These are phyloP conservation scores for Cynanchum wilfordii DNA, from an alignment of 257 asterid genomes.

Conservation along the genomic window DNA sequence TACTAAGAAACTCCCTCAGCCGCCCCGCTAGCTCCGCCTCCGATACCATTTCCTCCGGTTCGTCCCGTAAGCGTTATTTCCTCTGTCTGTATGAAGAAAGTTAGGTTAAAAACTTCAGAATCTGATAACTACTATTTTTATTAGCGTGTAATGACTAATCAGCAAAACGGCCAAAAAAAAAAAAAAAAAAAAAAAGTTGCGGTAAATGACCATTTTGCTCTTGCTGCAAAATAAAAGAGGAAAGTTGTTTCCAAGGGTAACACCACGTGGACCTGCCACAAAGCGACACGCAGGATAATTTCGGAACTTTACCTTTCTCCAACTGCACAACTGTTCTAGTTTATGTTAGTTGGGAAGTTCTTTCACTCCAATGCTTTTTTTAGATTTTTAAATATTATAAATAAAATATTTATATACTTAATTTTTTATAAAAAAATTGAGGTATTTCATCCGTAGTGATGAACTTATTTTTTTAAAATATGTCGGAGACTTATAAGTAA, in stretches of 20 bases:
- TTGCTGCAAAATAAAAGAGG: background rate
- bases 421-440: too few relatives aligned
- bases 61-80: background rate
- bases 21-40: constrained; percentile 70
- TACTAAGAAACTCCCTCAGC: constrained; percentile 61
- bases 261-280: background rate
- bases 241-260: background rate
- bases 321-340: too few relatives aligned
- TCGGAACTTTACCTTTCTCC: background rate
- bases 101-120: background rate
- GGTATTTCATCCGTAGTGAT: too few relatives aligned
- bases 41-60: constrained; percentile 55
- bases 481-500: too few relatives aligned
- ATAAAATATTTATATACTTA: too few relatives aligned
- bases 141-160: background rate
- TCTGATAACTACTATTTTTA: background rate
- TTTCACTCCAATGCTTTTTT: too few relatives aligned
- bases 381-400: too few relatives aligned
- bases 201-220: background rate
- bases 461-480: too few relatives aligned
- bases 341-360: background rate
- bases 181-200: too few relatives aligned
- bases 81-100: background rate
- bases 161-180: background rate
- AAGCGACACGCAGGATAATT: background rate